Evolutionary conservation across 129 eudicot species (phyloP), one percentile per base, ranked within the genome.

Genomic region (Flaveria bidentis): DNA sequence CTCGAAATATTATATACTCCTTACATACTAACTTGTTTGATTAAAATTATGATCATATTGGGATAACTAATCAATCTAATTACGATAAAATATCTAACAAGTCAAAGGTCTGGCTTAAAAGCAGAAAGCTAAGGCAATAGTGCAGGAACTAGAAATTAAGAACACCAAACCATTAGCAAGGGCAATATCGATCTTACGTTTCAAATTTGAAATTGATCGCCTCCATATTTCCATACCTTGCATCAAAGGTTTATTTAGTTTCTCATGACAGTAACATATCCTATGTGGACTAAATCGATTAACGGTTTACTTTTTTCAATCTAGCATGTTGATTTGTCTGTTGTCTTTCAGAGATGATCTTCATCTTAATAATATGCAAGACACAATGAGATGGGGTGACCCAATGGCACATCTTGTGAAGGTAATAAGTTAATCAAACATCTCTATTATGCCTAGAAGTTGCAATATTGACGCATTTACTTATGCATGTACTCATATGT

Each of bases 401-500:
- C 97, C 96, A 6, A 90, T 90, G 96, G 91, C 98, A 33, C 97
- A 87, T 80, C 76, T 93, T 23, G 92, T 87, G 42, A 90, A 93
- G 91, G 96, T 82, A 75, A 61, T 36, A 26, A 41, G 11, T 60
- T 50, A 72, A 67, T 62, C 2, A 3, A 49, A 9, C 20, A 16
- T 70, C 66, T 18, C 14, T 36, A 50, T 67, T 77, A 67, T 81
- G 22, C 5, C 60, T 53, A 16, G 11, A 6, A 22, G 25, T n/a
- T 47, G 53, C n/a, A 47, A 12, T 47, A 3, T 47, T 47, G n/a
- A 47, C n/a, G 0, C 4, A 1, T 11, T 53, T 18, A 53, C 58
- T 16, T 16, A 13, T 53, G 14, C 10, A 44, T 9, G 49, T 8
- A 8, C 7, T 10, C 0, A 9, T 10, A 7, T 8, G 10, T 44